These are phyloP conservation scores for Lichtheimia ramosa DNA, from an alignment of 371 early-diverging fungal genomes.

Conservation along the genomic window DNA sequence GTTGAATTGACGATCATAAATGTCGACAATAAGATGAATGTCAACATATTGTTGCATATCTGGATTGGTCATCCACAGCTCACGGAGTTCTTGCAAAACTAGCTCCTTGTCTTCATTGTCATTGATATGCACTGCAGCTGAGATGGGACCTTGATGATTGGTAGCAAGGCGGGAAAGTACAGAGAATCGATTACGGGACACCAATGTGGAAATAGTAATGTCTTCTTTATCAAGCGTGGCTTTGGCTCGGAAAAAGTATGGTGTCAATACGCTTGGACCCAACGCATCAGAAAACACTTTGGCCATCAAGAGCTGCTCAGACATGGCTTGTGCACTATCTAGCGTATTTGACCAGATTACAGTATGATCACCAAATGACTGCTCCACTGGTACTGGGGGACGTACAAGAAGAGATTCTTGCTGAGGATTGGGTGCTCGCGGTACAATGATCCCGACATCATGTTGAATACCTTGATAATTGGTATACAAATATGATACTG, in stretches of 20 bases:
- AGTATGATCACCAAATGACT: conserved; percentile 12
- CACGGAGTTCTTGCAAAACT: conserved; percentile 49
- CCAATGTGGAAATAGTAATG: conserved; percentile 63
- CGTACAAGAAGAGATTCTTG: conserved; percentile 2
- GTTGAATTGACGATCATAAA: conserved; percentile 70
- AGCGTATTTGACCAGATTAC: conserved; percentile 18
- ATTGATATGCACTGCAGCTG: conserved; percentile 64
- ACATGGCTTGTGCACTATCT: conserved; percentile 22
- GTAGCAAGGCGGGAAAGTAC: conserved; percentile 56
- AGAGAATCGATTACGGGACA: conserved; percentile 59
- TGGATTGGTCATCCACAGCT: conserved; percentile 51
- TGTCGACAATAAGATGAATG: conserved; percentile 63
- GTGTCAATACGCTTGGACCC: conserved; percentile 64
- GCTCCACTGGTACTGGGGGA: neutral
- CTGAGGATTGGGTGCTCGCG: conserved; percentile 13
- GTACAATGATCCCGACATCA: conserved; percentile 9
- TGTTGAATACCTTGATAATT: conserved; percentile 9
- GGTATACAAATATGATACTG: conserved; percentile 17
- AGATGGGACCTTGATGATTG: conserved; percentile 67
- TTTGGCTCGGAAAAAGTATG: conserved; percentile 59
- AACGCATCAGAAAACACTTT: conserved; percentile 66
- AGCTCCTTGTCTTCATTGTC: conserved; percentile 54
- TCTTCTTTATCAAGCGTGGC: conserved; percentile 54
- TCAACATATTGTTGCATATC: conserved; percentile 62
- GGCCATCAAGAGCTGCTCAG: conserved; percentile 55